These are phyloP conservation scores for Myriangium duriaei DNA, from an alignment of 2,329 filamentous ascomycete species.

Conservation along the genomic window DNA sequence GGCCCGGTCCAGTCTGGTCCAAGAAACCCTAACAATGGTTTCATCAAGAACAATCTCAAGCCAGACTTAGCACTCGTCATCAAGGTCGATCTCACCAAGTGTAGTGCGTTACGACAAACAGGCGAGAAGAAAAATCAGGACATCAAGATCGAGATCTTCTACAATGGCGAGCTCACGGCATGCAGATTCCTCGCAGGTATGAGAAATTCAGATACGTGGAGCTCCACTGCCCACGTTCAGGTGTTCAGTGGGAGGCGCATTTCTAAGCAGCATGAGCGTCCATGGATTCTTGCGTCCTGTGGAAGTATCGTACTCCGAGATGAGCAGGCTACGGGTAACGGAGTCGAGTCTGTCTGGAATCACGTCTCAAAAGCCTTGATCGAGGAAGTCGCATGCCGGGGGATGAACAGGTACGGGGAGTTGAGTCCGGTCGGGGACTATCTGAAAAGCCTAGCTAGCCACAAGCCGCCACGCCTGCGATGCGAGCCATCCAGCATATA, in stretches of 20 bases:
- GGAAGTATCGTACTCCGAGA: constrained; percentile 13
- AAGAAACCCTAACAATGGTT: background rate
- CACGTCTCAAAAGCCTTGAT: constrained; percentile 20
- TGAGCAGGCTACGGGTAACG: constrained; percentile 9
- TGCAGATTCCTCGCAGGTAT: constrained; percentile 19
- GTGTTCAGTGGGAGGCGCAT: constrained; percentile 29
- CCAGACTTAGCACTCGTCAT: constrained; percentile 3
- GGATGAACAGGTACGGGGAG: constrained; percentile 22
- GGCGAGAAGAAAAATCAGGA: constrained; percentile 16
- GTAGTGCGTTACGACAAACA: background rate
- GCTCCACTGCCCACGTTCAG: constrained; percentile 11
- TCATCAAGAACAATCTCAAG: background rate
- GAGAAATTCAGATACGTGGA: constrained; percentile 6
- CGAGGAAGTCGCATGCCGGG: constrained; percentile 24
- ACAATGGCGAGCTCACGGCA: constrained; percentile 33
- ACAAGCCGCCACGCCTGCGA: background rate
- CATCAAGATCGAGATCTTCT: constrained; percentile 36
- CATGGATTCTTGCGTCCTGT: constrained; percentile 30
- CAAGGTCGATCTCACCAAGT: constrained; percentile 10
- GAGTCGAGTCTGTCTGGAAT: constrained; percentile 24
- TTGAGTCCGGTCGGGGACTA: constrained; percentile 26
- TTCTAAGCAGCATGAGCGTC: constrained; percentile 29
- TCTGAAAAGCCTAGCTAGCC: constrained; percentile 24
- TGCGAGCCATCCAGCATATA: background rate
- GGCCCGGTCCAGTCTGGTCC: background rate